Conservation (phyloP, 2,329 filamentous ascomycete genomes). For the Trichoderma hamatum region DNA sequence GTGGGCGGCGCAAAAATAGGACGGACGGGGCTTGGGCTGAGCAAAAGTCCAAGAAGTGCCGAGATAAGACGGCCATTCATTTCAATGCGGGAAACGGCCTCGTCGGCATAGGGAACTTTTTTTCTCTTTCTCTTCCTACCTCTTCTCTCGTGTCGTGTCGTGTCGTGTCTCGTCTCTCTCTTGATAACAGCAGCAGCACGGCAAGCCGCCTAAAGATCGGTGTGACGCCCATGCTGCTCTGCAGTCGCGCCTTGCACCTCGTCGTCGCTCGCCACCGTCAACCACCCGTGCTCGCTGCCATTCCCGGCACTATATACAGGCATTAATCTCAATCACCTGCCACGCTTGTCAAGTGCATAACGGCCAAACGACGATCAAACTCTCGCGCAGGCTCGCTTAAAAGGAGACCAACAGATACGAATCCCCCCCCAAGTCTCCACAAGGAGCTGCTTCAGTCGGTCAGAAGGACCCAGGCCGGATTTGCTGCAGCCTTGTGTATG, state of each 20-base stretch:
- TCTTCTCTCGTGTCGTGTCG: too few species aligned
- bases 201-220: slow-evolving; percentile 19
- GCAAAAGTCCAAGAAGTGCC: slow-evolving; percentile 5
- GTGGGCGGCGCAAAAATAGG: slow-evolving; percentile 3
- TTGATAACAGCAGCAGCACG: background rate
- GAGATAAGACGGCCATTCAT: slow-evolving; percentile 21
- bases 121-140: background rate
- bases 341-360: slow-evolving; percentile 8
- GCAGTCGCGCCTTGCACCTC: background rate
- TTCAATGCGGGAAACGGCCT: background rate
- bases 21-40: slow-evolving; percentile 19
- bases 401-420: slow-evolving; percentile 4
- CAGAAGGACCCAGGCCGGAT: background rate
- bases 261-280: background rate
- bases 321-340: slow-evolving; percentile 3
- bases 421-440: slow-evolving; percentile 14
- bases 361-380: slow-evolving; percentile 14
- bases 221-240: slow-evolving; percentile 15
- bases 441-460: background rate
- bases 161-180: too few species aligned
- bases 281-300: background rate
- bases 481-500: slow-evolving; percentile 5
- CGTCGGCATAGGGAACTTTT: background rate
- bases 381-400: slow-evolving; percentile 20
- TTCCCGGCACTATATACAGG: background rate